Evolutionary conservation across 305 asterid species (phyloP).

Genomic region (Fraxinus sp.): DNA sequence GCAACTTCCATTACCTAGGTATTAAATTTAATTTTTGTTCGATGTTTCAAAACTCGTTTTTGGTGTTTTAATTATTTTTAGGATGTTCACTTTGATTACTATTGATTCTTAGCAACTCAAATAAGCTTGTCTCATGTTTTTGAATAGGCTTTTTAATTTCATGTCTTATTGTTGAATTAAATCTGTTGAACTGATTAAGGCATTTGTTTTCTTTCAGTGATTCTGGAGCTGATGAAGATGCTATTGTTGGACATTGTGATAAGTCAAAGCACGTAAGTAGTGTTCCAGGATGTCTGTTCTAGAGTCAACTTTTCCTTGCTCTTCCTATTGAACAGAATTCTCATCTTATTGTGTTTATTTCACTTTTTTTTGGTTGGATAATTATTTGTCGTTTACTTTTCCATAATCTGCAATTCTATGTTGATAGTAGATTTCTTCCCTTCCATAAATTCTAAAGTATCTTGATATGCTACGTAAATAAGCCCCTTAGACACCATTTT

Average conservation of each 20-base stretch:
- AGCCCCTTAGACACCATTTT: background rate
- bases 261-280: slow-evolving; percentile 68
- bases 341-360: slow-evolving; percentile 1
- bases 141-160: background rate
- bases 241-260: slow-evolving; percentile 38
- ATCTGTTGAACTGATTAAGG: background rate
- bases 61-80: background rate
- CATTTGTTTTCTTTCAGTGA: slow-evolving; percentile 40
- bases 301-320: slow-evolving; percentile 22
- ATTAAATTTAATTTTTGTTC: background rate
- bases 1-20: slow-evolving; percentile 36
- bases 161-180: background rate
- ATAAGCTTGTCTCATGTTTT: background rate
- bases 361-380: background rate
- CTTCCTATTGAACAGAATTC: slow-evolving; percentile 17
- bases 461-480: background rate
- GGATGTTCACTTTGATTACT: background rate
- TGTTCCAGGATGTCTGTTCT: slow-evolving; percentile 22
- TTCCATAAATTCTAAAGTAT: background rate
- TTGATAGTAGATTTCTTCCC: slow-evolving; percentile 1
- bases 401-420: background rate
- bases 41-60: background rate
- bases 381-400: slow-evolving; percentile 2
- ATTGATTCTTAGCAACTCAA: background rate
- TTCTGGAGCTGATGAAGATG: slow-evolving; percentile 32